Percentiles rank a stretch among this genome's conserved stretches.
These are phyloP conservation scores for Discostella pseudostelligera DNA, from an alignment of 108 stramenopile species.

Conservation along the genomic window DNA sequence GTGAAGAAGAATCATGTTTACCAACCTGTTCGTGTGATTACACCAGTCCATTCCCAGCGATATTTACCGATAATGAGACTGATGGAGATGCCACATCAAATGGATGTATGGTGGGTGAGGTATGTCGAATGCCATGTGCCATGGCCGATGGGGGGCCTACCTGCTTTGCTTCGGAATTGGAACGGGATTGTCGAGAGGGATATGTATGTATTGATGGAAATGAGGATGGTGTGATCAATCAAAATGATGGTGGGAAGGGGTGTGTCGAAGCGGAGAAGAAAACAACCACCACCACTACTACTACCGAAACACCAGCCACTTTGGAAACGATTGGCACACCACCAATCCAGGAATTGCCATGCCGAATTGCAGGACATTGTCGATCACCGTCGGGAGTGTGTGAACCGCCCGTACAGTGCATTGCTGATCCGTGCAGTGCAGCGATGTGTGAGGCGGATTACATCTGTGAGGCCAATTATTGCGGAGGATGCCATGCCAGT, in stretches of 20 bases:
- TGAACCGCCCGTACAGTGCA: slow-evolving; percentile 1
- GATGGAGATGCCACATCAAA: slow-evolving; percentile 1
- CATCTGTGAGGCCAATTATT: slow-evolving; percentile 10
- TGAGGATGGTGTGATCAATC: neutral
- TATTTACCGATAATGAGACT: neutral
- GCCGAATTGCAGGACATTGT: slow-evolving; percentile 1
- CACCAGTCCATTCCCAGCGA: no score
- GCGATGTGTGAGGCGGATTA: neutral
- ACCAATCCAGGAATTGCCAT: neutral
- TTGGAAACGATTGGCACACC: neutral
- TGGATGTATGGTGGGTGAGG: slow-evolving; percentile 11
- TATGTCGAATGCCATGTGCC: slow-evolving; percentile 13
- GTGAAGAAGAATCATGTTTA: slow-evolving; percentile 1
- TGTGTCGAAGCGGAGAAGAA: slow-evolving; percentile 12
- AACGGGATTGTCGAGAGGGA: slow-evolving; percentile 2
- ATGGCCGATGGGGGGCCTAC: slow-evolving; percentile 12
- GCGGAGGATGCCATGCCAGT: slow-evolving; percentile 14
- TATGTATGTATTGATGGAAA: neutral
- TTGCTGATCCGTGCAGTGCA: slow-evolving; percentile 8
- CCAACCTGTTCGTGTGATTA: slow-evolving; percentile 13
- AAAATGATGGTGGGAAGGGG: neutral
- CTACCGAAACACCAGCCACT: slow-evolving; percentile 3
- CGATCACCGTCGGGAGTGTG: slow-evolving; percentile 6
- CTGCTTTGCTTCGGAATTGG: slow-evolving; percentile 5
- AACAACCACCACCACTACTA: neutral